A percentile compares a stretch with the other conserved stretches of the same genome.
Evolutionary conservation across 805 yeast genomes (phyloP).

Genomic region (Wickerhamiella sergipiensis): DNA sequence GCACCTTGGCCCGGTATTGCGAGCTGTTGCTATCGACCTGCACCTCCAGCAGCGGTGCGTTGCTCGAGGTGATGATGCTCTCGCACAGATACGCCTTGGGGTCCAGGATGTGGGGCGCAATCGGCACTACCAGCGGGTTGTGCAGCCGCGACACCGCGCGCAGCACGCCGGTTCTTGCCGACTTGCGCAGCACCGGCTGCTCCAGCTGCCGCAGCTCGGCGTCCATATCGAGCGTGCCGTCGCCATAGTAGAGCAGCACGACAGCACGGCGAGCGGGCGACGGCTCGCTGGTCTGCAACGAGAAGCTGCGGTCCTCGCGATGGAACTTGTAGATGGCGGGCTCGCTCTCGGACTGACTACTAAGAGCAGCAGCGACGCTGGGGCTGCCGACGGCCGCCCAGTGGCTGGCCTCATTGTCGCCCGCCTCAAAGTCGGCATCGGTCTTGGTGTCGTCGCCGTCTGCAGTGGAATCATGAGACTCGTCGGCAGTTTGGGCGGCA

Average conservation of each 20-base stretch:
- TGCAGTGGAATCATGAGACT: neutral
- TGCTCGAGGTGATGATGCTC: neutral
- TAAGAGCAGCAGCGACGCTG: no score
- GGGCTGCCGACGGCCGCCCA: neutral
- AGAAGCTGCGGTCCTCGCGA: neutral
- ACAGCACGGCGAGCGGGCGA: neutral
- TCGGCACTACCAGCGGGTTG: neutral
- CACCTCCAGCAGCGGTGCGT: neutral
- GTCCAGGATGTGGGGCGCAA: neutral
- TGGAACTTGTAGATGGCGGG: neutral
- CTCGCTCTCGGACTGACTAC: neutral
- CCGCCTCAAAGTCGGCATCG: neutral
- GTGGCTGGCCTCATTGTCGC: neutral
- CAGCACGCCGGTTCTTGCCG: neutral
- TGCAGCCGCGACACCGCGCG: neutral
- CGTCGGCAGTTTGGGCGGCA: neutral
- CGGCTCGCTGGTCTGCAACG: neutral
- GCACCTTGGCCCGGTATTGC: neutral
- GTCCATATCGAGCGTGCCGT: neutral
- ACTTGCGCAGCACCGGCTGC: neutral
- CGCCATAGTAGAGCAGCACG: neutral
- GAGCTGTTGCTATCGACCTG: neutral
- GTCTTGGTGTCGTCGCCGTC: neutral
- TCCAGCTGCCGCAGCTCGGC: neutral
- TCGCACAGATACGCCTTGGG: neutral